These are phyloP conservation scores for Heterobasidion parviporum DNA, from an alignment of 1,284 basidiomycete genomes.

Conservation along the genomic window DNA sequence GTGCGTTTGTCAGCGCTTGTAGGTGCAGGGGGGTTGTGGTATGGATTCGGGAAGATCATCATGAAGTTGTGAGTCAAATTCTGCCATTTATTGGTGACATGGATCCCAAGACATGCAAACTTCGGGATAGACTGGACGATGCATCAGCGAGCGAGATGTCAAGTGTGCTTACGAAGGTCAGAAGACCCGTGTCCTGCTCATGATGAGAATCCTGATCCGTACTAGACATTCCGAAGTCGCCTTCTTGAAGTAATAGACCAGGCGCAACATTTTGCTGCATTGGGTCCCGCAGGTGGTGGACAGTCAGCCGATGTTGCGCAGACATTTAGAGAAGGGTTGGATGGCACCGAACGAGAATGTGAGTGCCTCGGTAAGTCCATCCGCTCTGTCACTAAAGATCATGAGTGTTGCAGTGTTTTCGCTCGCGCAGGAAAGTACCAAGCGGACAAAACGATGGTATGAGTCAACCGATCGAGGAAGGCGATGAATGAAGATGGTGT, in stretches of 20 bases:
- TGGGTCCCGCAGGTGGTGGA: slow-evolving; percentile 48
- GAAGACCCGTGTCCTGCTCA: slow-evolving; percentile 6
- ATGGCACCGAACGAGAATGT: slow-evolving; percentile 83
- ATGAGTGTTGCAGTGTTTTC: slow-evolving; percentile 55
- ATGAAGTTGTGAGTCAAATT: slow-evolving; percentile 59
- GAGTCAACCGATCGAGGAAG: slow-evolving; percentile 55
- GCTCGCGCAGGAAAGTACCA: slow-evolving; percentile 75
- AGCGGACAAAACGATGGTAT: slow-evolving; percentile 75
- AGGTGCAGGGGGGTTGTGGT: slow-evolving; percentile 85
- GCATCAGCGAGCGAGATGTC: slow-evolving; percentile 63
- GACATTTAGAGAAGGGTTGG: slow-evolving; percentile 80
- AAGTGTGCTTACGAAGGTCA: slow-evolving; percentile 58
- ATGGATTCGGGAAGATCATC: slow-evolving; percentile 78
- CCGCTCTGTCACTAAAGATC: background rate
- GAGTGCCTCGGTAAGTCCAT: slow-evolving; percentile 22
- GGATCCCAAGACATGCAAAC: background rate
- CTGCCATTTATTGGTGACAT: background rate
- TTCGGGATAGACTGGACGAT: slow-evolving; percentile 53
- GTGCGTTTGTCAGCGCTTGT: slow-evolving; percentile 76
- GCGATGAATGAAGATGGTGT: slow-evolving; percentile 2
- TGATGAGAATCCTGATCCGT: background rate
- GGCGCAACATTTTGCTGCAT: slow-evolving; percentile 80
- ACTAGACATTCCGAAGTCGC: slow-evolving; percentile 72
- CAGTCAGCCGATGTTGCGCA: slow-evolving; percentile 55
- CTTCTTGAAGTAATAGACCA: slow-evolving; percentile 82